These are phyloP conservation scores for Huntiella moniliformis DNA, from an alignment of 2,329 filamentous ascomycete species.

Conservation along the genomic window DNA sequence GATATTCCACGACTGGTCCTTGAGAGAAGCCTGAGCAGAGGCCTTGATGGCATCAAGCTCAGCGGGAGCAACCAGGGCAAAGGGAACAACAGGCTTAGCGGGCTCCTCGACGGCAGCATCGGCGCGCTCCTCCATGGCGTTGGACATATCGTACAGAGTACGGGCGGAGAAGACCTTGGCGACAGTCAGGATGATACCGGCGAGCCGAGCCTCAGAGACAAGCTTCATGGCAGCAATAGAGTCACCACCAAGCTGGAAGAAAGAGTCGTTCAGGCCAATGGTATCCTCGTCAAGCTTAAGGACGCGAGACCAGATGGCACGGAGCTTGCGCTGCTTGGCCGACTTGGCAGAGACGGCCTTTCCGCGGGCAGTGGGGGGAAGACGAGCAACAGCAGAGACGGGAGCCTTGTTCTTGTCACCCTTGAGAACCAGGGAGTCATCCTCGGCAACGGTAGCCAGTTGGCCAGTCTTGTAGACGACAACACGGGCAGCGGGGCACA, in stretches of 20 bases:
- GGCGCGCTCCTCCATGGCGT: constrained; percentile 24
- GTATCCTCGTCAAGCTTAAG: constrained; percentile 25
- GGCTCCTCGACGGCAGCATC: constrained; percentile 8
- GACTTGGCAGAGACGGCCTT: constrained; percentile 23
- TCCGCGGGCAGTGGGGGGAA: constrained; percentile 7
- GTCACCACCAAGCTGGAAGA: constrained; percentile 42
- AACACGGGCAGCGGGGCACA: constrained; percentile 11
- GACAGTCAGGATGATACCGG: constrained; percentile 31
- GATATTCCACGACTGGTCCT: constrained; percentile 31
- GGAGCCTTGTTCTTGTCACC: constrained; percentile 12
- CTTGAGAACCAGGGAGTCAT: constrained; percentile 18
- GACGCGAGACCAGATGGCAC: constrained; percentile 29
- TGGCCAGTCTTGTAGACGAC: constrained; percentile 23
- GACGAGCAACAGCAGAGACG: constrained; percentile 1
- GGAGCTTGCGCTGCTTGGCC: constrained; percentile 25
- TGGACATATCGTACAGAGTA: constrained; percentile 33
- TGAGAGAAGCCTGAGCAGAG: constrained; percentile 31
- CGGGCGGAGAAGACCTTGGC: constrained; percentile 34
- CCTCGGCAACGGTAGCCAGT: constrained; percentile 21
- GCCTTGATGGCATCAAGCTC: constrained; percentile 19
- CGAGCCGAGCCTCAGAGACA: constrained; percentile 32
- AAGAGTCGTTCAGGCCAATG: constrained; percentile 36
- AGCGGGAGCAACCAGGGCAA: constrained; percentile 22
- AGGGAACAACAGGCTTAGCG: constrained; percentile 22
- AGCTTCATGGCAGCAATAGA: constrained; percentile 43